These are phyloP conservation scores for Sphagnum tenellum DNA, from an alignment of 225 moss, liverwort and hornwort genomes.

Conservation along the genomic window DNA sequence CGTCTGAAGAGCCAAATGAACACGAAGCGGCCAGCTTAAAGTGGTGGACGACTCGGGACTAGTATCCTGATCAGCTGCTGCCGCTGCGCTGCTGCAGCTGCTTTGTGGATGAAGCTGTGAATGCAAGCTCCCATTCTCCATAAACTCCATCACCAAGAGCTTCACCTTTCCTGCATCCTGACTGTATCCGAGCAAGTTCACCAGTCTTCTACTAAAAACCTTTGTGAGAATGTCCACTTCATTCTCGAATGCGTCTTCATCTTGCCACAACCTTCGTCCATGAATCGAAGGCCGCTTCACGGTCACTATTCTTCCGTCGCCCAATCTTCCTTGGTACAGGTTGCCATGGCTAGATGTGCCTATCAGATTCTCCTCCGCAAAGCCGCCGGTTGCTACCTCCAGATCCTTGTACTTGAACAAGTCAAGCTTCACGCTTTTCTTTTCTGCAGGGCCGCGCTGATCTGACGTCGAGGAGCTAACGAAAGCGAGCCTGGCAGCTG, in stretches of 20 bases:
- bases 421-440: neutral
- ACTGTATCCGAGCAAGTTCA: slow-evolving; percentile 38
- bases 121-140: slow-evolving; percentile 34
- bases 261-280: slow-evolving; percentile 6
- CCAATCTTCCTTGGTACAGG: slow-evolving; percentile 10
- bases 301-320: slow-evolving; percentile 12
- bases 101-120: slow-evolving; percentile 16
- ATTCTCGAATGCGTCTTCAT: slow-evolving; percentile 39
- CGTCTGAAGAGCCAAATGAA: slow-evolving; percentile 28
- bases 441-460: too few species aligned
- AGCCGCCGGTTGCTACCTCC: slow-evolving; percentile 10
- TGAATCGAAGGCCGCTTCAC: slow-evolving; percentile 33
- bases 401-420: slow-evolving; percentile 5
- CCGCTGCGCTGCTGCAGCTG: too few species aligned
- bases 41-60: slow-evolving; percentile 5
- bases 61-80: neutral
- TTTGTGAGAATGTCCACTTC: slow-evolving; percentile 38
- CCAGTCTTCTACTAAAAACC: slow-evolving; percentile 18
- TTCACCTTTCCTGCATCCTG: slow-evolving; percentile 16
- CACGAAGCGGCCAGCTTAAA: slow-evolving; percentile 21
- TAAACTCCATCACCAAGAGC: slow-evolving; percentile 39
- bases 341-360: slow-evolving; percentile 10
- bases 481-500: too few species aligned
- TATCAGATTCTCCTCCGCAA: slow-evolving; percentile 2
- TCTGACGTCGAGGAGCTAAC: too few species aligned